Conservation (phyloP, 2,329 filamentous ascomycete genomes). For the Ceratocystis variospora region DNA sequence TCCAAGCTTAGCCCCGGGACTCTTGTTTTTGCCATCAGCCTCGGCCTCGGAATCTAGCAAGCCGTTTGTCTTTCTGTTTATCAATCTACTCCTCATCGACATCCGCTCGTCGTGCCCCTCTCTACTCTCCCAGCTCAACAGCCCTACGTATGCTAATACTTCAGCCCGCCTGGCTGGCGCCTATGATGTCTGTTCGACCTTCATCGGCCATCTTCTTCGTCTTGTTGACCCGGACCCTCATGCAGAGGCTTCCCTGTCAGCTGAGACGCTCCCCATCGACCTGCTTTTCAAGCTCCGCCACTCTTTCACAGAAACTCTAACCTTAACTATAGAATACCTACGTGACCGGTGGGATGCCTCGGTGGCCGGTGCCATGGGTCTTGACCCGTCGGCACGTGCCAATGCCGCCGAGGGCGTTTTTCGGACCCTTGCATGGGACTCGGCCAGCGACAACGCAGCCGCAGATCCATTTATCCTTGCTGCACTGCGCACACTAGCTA, state of each 20-base stretch:
- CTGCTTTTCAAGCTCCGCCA: conserved; percentile 47
- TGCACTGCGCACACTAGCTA: conserved; percentile 41
- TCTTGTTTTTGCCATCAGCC: conserved; percentile 39
- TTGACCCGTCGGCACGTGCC: conserved; percentile 43
- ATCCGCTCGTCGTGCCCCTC: conserved; percentile 48
- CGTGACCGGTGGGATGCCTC: conserved; percentile 57
- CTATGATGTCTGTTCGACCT: conserved; percentile 49
- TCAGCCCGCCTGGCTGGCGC: conserved; percentile 44
- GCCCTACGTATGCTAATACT: conserved; percentile 35
- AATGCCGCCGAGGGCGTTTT: conserved; percentile 33
- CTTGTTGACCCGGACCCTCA: conserved; percentile 34
- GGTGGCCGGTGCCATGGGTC: conserved; percentile 45
- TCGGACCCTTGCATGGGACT: conserved; percentile 45
- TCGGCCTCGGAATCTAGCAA: conserved; percentile 28
- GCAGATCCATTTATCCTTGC: conserved; percentile 47
- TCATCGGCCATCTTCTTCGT: conserved; percentile 43
- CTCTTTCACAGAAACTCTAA: conserved; percentile 48
- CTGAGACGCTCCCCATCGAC: conserved; percentile 22
- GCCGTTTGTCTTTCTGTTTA: conserved; percentile 47
- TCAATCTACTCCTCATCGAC: conserved; percentile 53
- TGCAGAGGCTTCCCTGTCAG: neutral
- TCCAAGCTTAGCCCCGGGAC: conserved; percentile 31
- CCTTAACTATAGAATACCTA: conserved; percentile 49
- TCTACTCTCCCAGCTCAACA: conserved; percentile 45
- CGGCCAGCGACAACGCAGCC: conserved; percentile 33